Percentiles rank a stretch among this genome's conserved stretches.
Conservation (phyloP, 768 basidiomycete genomes). For the Leccinum arenicola region DNA sequence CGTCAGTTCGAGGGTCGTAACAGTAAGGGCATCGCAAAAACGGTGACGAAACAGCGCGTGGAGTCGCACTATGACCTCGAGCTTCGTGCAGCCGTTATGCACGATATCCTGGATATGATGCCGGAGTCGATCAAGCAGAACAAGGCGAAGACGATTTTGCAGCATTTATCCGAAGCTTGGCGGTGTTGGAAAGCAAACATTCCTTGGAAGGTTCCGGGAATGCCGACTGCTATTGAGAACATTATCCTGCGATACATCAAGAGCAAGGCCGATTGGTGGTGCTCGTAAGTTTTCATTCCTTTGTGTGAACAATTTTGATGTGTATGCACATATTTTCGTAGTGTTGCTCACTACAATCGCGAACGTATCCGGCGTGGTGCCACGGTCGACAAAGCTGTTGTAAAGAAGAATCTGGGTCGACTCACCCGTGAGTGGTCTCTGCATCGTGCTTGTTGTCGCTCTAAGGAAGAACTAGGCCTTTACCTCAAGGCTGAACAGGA, state of each 20-base stretch:
- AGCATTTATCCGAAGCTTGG: conserved; percentile 98
- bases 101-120: conserved; percentile 99
- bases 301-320: neutral
- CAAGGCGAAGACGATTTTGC: conserved; percentile 99
- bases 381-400: conserved; percentile 97
- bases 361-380: conserved; percentile 96
- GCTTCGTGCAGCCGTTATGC: conserved; percentile 97
- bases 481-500: conserved; percentile 99
- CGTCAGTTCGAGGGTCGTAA: conserved; percentile 99
- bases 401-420: conserved; percentile 98
- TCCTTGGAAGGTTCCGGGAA: conserved; percentile 99
- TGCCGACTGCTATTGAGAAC: conserved; percentile 99
- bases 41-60: conserved; percentile 98
- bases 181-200: conserved; percentile 97
- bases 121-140: conserved; percentile 99
- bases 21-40: conserved; percentile 94
- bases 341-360: conserved; percentile 96
- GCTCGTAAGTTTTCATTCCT: conserved; percentile 53
- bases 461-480: conserved; percentile 47
- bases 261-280: conserved; percentile 99
- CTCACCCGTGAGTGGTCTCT: conserved; percentile 69
- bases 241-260: conserved; percentile 99
- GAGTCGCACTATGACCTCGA: conserved; percentile 99
- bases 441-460: neutral
- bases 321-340: conserved; percentile 23